phyloP scores from a whole-genome alignment of 306 rosid genomes.

The Cyclanthera cordifolia region DNA sequence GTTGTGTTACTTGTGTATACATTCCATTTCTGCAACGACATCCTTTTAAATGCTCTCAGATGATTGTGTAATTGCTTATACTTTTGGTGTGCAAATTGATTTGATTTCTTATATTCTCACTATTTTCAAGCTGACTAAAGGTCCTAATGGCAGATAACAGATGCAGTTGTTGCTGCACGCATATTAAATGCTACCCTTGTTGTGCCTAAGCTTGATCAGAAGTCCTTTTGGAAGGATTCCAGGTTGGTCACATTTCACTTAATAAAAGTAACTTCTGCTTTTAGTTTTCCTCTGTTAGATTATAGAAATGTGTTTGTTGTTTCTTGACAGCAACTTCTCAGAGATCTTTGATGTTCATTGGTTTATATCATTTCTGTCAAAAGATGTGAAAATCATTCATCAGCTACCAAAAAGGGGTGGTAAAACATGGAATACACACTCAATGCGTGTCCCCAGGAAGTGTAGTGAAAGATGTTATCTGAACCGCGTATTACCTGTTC shows the following conservation, averaged over 20 bases:
- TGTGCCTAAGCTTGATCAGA: conserved; percentile 83
- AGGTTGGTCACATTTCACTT: conserved; percentile 39
- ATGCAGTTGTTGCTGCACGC: conserved; percentile 92
- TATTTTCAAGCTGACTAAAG: conserved; percentile 17
- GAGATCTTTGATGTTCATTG: conserved; percentile 82
- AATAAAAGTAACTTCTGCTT: neutral
- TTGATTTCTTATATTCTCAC: conserved; percentile 7
- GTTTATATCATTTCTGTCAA: conserved; percentile 63
- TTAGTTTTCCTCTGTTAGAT: conserved; percentile 2
- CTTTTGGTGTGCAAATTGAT: conserved; percentile 13
- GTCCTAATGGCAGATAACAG: conserved; percentile 67
- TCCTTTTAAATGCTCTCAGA: neutral
- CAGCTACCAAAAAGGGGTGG: conserved; percentile 69
- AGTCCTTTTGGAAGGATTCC: conserved; percentile 93
- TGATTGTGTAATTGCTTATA: neutral
- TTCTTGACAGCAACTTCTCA: conserved; percentile 81
- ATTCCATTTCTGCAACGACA: neutral
- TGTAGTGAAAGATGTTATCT: conserved; percentile 86
- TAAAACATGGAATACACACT: conserved; percentile 42
- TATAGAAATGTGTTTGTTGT: conserved; percentile 12
- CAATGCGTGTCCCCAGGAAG: conserved; percentile 94
- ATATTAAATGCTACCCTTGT: conserved; percentile 92
- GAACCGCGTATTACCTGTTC: conserved; percentile 75
- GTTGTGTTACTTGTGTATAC: neutral
- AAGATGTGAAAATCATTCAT: conserved; percentile 79